These are phyloP conservation scores for Trametes elegans DNA, from an alignment of 768 basidiomycete species.

Conservation along the genomic window DNA sequence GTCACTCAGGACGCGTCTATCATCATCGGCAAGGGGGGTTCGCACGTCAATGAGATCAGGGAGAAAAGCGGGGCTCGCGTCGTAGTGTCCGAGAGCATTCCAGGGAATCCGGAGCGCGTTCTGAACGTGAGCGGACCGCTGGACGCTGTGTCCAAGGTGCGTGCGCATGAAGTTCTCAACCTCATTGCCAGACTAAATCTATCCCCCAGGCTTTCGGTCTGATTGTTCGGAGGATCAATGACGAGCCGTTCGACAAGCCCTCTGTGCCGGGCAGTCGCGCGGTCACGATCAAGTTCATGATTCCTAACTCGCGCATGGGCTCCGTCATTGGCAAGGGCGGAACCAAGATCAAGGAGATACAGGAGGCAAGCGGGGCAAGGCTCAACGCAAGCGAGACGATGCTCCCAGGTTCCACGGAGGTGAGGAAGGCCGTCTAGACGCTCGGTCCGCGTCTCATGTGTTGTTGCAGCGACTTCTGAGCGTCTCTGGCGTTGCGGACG, in stretches of 20 bases:
- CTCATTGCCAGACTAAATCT: neutral
- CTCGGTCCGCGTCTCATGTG: conserved; percentile 2
- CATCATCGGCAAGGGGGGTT: conserved; percentile 95
- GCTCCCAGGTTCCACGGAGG: conserved; percentile 99
- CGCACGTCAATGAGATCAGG: conserved; percentile 97
- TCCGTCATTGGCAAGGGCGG: conserved; percentile 98
- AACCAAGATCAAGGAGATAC: conserved; percentile 98
- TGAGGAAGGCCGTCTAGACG: conserved; percentile 34
- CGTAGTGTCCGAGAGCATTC: conserved; percentile 97
- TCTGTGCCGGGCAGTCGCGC: conserved; percentile 97
- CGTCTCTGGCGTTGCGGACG: conserved; percentile 97
- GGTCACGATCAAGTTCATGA: conserved; percentile 99
- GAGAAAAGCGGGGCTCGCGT: conserved; percentile 97
- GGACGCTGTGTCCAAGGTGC: conserved; percentile 97
- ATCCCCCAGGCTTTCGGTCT: conserved; percentile 86
- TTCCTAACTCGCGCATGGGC: conserved; percentile 98
- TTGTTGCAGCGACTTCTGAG: conserved; percentile 85
- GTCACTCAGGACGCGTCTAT: conserved; percentile 99
- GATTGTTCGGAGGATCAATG: conserved; percentile 97
- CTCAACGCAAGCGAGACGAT: conserved; percentile 97
- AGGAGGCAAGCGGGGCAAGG: conserved; percentile 95
- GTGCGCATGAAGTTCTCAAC: conserved; percentile 23
- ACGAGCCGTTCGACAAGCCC: conserved; percentile 97
- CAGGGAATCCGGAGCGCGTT: conserved; percentile 98
- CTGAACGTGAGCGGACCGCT: conserved; percentile 94